Evolutionary conservation across 805 yeast genomes (phyloP).

Genomic region (Teunomyces gatunensis): DNA sequence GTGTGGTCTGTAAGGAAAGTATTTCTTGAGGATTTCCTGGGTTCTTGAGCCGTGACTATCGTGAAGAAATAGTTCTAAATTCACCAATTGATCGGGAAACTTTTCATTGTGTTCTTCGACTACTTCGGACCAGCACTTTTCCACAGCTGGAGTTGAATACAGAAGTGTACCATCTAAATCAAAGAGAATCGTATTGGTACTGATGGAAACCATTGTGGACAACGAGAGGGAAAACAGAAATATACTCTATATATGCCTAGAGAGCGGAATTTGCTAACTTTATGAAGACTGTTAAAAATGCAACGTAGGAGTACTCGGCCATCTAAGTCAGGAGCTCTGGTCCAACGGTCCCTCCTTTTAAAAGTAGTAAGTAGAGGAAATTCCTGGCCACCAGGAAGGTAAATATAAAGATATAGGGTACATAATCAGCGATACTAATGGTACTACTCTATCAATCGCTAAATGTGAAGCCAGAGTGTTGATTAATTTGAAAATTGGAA

Average conservation of each 20-base stretch:
- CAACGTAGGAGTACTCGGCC: constrained; percentile 7
- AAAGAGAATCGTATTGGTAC: constrained; percentile 11
- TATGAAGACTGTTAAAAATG: constrained; percentile 3
- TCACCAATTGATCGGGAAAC: constrained; percentile 11
- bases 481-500: constrained; percentile 18
- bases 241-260: not conserved
- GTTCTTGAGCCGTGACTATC: constrained; percentile 18
- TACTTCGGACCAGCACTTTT: constrained; percentile 14
- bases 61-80: constrained; percentile 10
- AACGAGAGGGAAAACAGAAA: not conserved
- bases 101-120: constrained; percentile 12
- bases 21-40: constrained; percentile 11
- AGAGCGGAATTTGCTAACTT: not conserved
- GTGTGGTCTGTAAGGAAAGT: constrained; percentile 13
- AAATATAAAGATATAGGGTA: too few species aligned
- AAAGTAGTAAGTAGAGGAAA: too few species aligned
- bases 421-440: too few species aligned
- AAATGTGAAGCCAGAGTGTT: constrained; percentile 27
- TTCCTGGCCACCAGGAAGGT: too few species aligned
- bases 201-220: not conserved
- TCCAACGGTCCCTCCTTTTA: too few species aligned
- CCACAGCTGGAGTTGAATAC: constrained; percentile 16
- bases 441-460: too few species aligned
- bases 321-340: too few species aligned
- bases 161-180: constrained; percentile 22